Base-by-base conservation (phyloP, 2,329 filamentous ascomycete genomes). In the Aspergillus sp. region DNA sequence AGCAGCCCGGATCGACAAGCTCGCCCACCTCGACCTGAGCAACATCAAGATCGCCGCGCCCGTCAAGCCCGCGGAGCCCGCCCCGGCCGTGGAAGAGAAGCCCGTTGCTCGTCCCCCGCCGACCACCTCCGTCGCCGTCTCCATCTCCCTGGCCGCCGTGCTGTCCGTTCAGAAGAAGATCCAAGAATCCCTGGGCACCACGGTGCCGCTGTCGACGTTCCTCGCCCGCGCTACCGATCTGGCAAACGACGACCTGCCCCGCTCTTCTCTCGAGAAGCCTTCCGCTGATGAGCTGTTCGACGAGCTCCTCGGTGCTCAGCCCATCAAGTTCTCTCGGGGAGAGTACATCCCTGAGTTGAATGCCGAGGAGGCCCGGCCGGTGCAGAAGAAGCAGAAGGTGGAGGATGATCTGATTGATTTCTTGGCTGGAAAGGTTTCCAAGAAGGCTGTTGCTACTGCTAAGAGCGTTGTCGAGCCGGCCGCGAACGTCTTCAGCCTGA, bases 251-350 rank as follows among this genome's bases (percentile, higher is more conserved):
- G 87, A 90, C 49, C 85, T 98, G 7, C 94, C 94, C 2, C 81
- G 84, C 27, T 85, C 87, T 5, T 83, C 86, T 61, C 81, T 81
- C 62, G 83, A 84, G 49, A 83, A 87, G 71, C 89, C 89, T 13
- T 88, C 90, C 0, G 81, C 89, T 38, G 86, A 92, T 71, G 92
- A 96, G 74, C 86, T 99, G 11, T 98, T 98, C 79, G 88, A 97
- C 73, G 88, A 94, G 69, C 83, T 98, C 13, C 84, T 99, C 7
- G 94, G 93, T 8, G 79, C 81, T 1, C 64, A 67, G 51, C 69
- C 74, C 3, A 55, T 74, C 44, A 75, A 75, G 32, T 77, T 75
- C 27, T 83, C 72, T 74, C 86, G 75, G 79, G 92, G 80, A 65
- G 82, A 80, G 84, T 96, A 84, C 74, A 85, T 84, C 8, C 92